Conservation (phyloP, 2,329 filamentous ascomycete species). For the Epichloe elymi region DNA sequence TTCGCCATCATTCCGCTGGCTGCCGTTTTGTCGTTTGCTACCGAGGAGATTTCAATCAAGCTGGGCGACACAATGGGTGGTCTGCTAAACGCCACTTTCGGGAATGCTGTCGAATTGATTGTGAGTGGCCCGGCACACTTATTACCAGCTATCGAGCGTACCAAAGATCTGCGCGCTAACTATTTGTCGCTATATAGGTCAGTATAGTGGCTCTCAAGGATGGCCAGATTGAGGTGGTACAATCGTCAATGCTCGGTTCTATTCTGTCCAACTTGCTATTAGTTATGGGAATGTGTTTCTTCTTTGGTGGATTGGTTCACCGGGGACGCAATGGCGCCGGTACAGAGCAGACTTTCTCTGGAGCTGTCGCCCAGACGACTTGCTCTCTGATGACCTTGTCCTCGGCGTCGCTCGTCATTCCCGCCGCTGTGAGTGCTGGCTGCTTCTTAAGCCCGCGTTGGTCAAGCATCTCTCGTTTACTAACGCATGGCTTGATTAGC, state of each 20-base stretch:
- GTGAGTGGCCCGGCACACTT: conserved; percentile 28
- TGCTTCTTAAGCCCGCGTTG: too few relatives aligned
- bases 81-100: conserved; percentile 63
- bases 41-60: conserved; percentile 61
- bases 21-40: conserved; percentile 61
- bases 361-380: conserved; percentile 65
- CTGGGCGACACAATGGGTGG: conserved; percentile 64
- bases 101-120: conserved; percentile 69
- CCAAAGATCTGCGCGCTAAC: conserved; percentile 2
- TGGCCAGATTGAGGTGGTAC: conserved; percentile 87
- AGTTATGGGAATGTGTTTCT: conserved; percentile 70
- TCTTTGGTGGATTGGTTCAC: conserved; percentile 58
- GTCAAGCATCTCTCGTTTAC: neutral
- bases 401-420: conserved; percentile 66
- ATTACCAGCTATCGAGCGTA: too few relatives aligned
- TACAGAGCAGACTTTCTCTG: conserved; percentile 59
- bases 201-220: conserved; percentile 82
- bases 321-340: conserved; percentile 41
- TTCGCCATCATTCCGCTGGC: conserved; percentile 68
- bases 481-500: conserved; percentile 21
- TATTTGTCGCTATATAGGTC: conserved; percentile 40
- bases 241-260: conserved; percentile 91
- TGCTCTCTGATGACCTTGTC: conserved; percentile 63
- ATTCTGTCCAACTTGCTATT: conserved; percentile 90
- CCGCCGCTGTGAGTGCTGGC: conserved; percentile 42